phyloP scores from a whole-genome alignment of 2,329 filamentous ascomycete species.

The Fusarium avenaceum region DNA sequence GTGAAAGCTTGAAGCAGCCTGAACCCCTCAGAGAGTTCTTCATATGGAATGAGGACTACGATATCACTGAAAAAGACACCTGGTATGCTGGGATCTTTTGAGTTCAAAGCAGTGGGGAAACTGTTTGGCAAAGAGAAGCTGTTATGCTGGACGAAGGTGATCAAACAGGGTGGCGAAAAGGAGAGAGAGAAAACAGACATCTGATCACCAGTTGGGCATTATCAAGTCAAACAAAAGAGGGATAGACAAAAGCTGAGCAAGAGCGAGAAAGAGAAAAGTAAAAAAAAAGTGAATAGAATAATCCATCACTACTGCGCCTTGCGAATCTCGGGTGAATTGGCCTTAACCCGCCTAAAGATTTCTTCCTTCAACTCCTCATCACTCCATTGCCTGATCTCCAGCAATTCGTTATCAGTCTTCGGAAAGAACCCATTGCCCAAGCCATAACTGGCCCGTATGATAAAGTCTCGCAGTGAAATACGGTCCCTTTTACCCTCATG shows the following conservation, averaged over 20 bases:
- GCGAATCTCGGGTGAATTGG: rapidly evolving
- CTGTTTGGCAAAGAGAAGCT: too few relatives aligned
- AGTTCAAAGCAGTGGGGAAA: too few relatives aligned
- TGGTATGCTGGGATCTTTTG: too few relatives aligned
- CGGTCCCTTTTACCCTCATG: background rate
- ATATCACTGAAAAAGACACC: too few relatives aligned
- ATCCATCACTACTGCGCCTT: background rate
- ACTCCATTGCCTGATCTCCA: constrained; percentile 1
- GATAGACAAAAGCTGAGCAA: too few relatives aligned
- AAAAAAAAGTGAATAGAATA: background rate
- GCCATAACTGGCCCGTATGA: constrained; percentile 2
- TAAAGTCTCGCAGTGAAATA: background rate
- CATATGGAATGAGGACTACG: too few relatives aligned
- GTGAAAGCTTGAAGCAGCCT: background rate
- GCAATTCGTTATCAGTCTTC: background rate
- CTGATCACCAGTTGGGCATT: too few relatives aligned
- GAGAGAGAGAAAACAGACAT: too few relatives aligned
- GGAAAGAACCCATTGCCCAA: background rate
- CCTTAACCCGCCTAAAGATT: background rate
- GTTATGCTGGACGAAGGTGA: too few relatives aligned
- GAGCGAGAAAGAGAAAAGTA: background rate
- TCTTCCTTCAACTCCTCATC: background rate
- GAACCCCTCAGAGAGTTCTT: background rate
- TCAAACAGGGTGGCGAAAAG: background rate
- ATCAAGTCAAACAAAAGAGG: too few relatives aligned